Conservation (phyloP, 257 asterid genomes). For the Pogostemon cablin region DNA sequence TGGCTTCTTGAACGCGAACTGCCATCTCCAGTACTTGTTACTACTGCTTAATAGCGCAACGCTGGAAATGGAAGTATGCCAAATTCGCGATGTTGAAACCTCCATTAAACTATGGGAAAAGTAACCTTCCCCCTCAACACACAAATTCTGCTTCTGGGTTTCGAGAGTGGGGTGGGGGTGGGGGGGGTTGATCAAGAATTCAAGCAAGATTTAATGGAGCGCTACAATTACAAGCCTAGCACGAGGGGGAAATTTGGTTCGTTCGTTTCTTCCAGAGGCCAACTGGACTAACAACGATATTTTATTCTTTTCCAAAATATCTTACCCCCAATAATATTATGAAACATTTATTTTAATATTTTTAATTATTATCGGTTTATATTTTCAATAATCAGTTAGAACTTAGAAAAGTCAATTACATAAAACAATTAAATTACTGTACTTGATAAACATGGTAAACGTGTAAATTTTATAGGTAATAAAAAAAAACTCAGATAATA, state of each 20-base stretch:
- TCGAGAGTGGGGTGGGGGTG: not conserved
- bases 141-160: not conserved
- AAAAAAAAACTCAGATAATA: constrained; percentile 5
- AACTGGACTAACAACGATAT: constrained; percentile 16
- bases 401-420: no score
- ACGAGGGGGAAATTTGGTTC: constrained; percentile 33
- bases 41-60: constrained; percentile 33
- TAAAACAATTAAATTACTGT: no score
- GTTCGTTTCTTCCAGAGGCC: constrained; percentile 16
- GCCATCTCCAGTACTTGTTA: constrained; percentile 43
- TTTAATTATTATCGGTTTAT: not conserved
- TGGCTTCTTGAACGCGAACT: constrained; percentile 29
- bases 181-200: constrained; percentile 6
- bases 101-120: constrained; percentile 33
- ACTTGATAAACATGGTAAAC: no score
- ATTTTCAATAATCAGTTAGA: not conserved
- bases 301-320: constrained; percentile 33
- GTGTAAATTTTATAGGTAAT: no score
- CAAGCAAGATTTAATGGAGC: not conserved
- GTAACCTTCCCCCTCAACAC: constrained; percentile 1
- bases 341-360: not conserved
- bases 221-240: not conserved
- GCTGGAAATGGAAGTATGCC: constrained; percentile 36
- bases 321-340: constrained; percentile 10
- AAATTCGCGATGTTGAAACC: constrained; percentile 39